These are phyloP conservation scores for Kurtzmaniella quercitrusa DNA, from an alignment of 1,139 yeast species.

Conservation along the genomic window DNA sequence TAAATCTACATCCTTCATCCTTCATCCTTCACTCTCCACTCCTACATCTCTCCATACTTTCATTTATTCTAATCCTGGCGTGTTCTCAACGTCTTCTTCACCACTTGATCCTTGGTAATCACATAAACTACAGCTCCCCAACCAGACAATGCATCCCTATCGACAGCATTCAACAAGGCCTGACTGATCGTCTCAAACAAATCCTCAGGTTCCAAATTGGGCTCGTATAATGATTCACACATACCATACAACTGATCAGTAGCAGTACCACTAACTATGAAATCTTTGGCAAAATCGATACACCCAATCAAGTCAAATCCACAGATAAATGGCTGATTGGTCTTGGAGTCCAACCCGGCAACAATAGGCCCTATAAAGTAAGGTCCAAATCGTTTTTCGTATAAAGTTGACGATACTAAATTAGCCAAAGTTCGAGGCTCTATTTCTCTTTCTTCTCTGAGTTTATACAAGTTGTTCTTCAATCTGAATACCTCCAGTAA, in stretches of 20 bases:
- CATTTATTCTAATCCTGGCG: slow-evolving; percentile 65
- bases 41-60: background rate
- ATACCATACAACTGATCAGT: slow-evolving; percentile 94
- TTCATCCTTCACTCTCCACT: background rate
- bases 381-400: slow-evolving; percentile 93
- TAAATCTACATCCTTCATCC: too few relatives aligned
- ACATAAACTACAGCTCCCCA: slow-evolving; percentile 98
- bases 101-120: slow-evolving; percentile 87
- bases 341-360: slow-evolving; percentile 84
- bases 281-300: slow-evolving; percentile 91
- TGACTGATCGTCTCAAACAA: slow-evolving; percentile 95
- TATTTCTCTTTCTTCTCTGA: slow-evolving; percentile 85
- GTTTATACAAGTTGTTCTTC: slow-evolving; percentile 82
- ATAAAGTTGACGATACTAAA: slow-evolving; percentile 82
- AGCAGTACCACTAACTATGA: slow-evolving; percentile 96
- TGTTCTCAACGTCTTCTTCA: slow-evolving; percentile 82
- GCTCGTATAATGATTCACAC: slow-evolving; percentile 98
- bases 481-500: slow-evolving; percentile 76
- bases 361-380: slow-evolving; percentile 96
- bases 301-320: slow-evolving; percentile 97
- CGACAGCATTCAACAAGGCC: slow-evolving; percentile 89
- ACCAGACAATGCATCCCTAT: slow-evolving; percentile 95
- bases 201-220: slow-evolving; percentile 89
- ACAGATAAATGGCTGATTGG: slow-evolving; percentile 84
- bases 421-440: slow-evolving; percentile 95